Conservation (phyloP, 139 green algal genomes). For the Chloropicon primus region DNA sequence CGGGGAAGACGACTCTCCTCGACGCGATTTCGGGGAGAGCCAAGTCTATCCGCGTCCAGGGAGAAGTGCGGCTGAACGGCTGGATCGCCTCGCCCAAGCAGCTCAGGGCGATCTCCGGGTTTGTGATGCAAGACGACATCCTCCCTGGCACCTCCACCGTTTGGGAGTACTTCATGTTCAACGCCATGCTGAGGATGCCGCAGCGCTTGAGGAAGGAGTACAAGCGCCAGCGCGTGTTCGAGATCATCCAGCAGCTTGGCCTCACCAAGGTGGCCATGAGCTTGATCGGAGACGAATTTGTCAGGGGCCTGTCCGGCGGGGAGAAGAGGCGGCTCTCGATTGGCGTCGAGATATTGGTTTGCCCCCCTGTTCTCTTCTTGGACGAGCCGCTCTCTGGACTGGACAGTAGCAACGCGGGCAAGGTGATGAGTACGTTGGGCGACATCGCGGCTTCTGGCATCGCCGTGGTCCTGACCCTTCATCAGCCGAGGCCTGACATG, state of each 20-base stretch:
- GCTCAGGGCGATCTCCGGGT: conserved; percentile 13
- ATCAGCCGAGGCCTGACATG: neutral
- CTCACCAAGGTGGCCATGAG: conserved; percentile 18
- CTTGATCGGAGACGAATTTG: conserved; percentile 37
- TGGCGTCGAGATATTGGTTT: conserved; percentile 52
- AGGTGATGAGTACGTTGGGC: neutral
- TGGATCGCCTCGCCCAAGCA: conserved; percentile 10
- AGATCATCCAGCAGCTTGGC: neutral
- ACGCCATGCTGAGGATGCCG: conserved; percentile 29
- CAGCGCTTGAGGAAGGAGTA: neutral
- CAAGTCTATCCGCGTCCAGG: neutral
- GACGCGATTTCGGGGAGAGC: conserved; percentile 38
- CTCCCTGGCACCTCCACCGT: conserved; percentile 11
- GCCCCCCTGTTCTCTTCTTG: conserved; percentile 28
- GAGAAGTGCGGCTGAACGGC: conserved; percentile 10
- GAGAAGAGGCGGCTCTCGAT: conserved; percentile 26
- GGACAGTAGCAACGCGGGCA: neutral
- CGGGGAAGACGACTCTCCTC: conserved; percentile 53
- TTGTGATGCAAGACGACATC: conserved; percentile 11
- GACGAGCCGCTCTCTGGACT: conserved; percentile 6
- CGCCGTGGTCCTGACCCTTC: neutral
- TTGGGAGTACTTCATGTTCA: conserved; percentile 18
- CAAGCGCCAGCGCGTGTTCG: neutral
- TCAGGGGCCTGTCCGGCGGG: conserved; percentile 28
- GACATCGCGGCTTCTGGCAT: neutral